phyloP scores from a whole-genome alignment of 441 rosid species.

The Adansonia rubrostipa region DNA sequence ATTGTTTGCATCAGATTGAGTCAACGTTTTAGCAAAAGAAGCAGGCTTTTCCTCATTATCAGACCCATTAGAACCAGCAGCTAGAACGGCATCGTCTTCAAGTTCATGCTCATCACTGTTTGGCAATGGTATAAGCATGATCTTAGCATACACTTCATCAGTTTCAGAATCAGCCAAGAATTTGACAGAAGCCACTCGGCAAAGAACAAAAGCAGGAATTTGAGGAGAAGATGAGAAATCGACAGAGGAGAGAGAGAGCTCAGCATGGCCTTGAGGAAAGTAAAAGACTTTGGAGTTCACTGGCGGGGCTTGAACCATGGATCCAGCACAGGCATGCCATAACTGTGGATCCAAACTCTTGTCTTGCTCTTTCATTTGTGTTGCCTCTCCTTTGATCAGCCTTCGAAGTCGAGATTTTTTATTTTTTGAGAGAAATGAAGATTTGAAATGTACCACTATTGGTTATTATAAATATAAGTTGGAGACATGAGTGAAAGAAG shows the following conservation, averaged over 20 bases:
- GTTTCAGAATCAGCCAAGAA: slow-evolving; percentile 66
- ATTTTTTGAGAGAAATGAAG: background rate
- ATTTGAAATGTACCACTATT: too few species aligned
- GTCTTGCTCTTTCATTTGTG: slow-evolving; percentile 44
- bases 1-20: slow-evolving; percentile 74
- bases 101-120: slow-evolving; percentile 37
- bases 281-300: slow-evolving; percentile 57
- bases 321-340: slow-evolving; percentile 76
- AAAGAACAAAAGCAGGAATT: slow-evolving; percentile 51
- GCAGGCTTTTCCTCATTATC: slow-evolving; percentile 48
- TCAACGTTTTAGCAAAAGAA: slow-evolving; percentile 66
- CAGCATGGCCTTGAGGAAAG: slow-evolving; percentile 67
- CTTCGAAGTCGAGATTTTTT: background rate
- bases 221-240: slow-evolving; percentile 50
- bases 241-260: slow-evolving; percentile 52
- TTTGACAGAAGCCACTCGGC: slow-evolving; percentile 53
- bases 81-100: slow-evolving; percentile 42
- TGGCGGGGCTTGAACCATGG: slow-evolving; percentile 66
- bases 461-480: background rate
- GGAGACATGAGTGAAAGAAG: slow-evolving; percentile 13
- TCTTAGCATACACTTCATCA: slow-evolving; percentile 63
- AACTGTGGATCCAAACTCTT: slow-evolving; percentile 65
- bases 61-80: slow-evolving; percentile 22
- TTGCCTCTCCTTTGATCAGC: background rate
- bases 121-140: slow-evolving; percentile 50